Conservation (phyloP, 2,329 filamentous ascomycete species). For the Monilinia fructigena region DNA sequence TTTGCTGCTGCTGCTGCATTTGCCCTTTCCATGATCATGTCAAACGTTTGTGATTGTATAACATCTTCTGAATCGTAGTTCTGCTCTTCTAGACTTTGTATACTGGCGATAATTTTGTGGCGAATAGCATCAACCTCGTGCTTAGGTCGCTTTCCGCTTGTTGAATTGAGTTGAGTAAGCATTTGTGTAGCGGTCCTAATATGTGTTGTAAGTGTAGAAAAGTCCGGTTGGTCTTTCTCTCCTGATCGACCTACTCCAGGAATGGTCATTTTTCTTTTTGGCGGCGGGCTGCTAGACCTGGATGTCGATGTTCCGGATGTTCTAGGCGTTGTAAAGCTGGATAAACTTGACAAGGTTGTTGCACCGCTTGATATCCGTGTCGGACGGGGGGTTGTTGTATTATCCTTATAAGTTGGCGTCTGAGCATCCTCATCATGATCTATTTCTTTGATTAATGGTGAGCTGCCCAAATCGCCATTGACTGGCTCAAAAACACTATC, state of each 20-base stretch:
- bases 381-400: constrained; percentile 38
- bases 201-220: constrained; percentile 78
- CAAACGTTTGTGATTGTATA: constrained; percentile 69
- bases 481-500: constrained; percentile 85
- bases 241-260: constrained; percentile 52
- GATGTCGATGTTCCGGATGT: constrained; percentile 68
- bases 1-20: constrained; percentile 49
- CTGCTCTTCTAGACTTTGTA: constrained; percentile 84
- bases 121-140: constrained; percentile 81
- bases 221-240: constrained; percentile 70
- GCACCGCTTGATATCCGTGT: constrained; percentile 61
- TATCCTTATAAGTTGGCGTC: constrained; percentile 35
- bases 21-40: constrained; percentile 76
- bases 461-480: constrained; percentile 74
- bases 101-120: constrained; percentile 84
- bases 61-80: constrained; percentile 74
- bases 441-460: constrained; percentile 62
- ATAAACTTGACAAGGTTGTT: constrained; percentile 58
- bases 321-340: constrained; percentile 63
- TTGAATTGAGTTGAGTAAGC: constrained; percentile 79
- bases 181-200: constrained; percentile 87
- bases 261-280: constrained; percentile 60
- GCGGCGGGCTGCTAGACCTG: constrained; percentile 65
- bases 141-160: constrained; percentile 74
- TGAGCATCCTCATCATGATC: constrained; percentile 41